These are phyloP conservation scores for Aspergillus intermedius DNA, from an alignment of 2,329 filamentous ascomycete genomes.

Conservation along the genomic window DNA sequence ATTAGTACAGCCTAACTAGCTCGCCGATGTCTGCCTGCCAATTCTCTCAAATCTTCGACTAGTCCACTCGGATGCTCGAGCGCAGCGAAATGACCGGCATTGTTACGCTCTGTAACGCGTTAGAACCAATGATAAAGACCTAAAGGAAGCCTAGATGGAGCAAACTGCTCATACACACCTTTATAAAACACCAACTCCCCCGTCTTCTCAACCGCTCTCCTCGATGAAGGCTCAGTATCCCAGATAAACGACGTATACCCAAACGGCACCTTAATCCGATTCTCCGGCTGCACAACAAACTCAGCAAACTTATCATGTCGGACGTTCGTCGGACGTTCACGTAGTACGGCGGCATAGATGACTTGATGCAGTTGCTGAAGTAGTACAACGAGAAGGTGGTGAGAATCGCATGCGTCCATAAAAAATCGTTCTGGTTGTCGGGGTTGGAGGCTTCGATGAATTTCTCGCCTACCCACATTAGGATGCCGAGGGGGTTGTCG, in stretches of 20 bases:
- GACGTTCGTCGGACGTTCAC: too few species aligned
- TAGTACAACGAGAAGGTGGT: slow-evolving; percentile 6
- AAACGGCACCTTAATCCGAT: slow-evolving; percentile 3
- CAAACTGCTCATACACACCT: neutral
- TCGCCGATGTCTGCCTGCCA: neutral
- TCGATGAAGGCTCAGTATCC: slow-evolving; percentile 1
- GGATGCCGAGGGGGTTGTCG: slow-evolving; percentile 6
- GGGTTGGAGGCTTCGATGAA: slow-evolving; percentile 5
- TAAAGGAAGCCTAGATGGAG: neutral
- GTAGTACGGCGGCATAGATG: slow-evolving; percentile 6
- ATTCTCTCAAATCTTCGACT: slow-evolving; percentile 1
- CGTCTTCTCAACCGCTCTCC: slow-evolving; percentile 1
- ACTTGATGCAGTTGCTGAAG: slow-evolving; percentile 7
- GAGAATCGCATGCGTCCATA: slow-evolving; percentile 6
- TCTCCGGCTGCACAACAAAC: slow-evolving; percentile 2
- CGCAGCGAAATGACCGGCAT: slow-evolving; percentile 8
- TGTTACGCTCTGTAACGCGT: slow-evolving; percentile 1
- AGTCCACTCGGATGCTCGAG: slow-evolving; percentile 1
- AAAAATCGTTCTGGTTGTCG: neutral
- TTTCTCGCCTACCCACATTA: slow-evolving; percentile 6
- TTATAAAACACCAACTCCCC: slow-evolving; percentile 7
- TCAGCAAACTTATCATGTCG: slow-evolving; percentile 1
- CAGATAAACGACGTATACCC: slow-evolving; percentile 7
- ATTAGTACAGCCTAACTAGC: too few species aligned
- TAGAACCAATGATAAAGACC: neutral